Base-by-base conservation (phyloP, 352 stramenopile genomes). In the Pythium insidiosum region DNA sequence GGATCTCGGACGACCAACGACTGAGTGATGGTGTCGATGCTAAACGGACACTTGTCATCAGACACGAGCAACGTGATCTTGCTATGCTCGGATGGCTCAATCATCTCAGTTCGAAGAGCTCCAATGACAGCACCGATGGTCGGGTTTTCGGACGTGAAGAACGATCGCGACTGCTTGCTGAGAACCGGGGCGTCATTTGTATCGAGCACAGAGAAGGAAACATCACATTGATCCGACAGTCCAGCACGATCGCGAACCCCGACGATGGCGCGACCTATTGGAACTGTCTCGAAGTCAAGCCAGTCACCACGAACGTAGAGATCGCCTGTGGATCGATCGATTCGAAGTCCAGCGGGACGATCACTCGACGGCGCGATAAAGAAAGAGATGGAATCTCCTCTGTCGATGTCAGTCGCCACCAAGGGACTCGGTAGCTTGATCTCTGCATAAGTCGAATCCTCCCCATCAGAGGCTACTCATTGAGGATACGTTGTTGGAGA, bases 401-500 rank as follows among this genome's bases (percentile, higher is more conserved):
- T 47, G 29, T 28, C 16, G n/a, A 58, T 26, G 7, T 16, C 22
- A 20, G 51, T 58, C 13, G 6, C 28, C 3, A 64, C 15, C 5
- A 16, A 30, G 21, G 15, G 31, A 56, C 28, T 51, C 47, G 47
- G 18, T 31, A 31, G 20, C 5, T 23, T 38, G n/a, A 38, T 19
- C 7, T n/a, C 5, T 21, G 26, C 2, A 26, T 20, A 33, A 39
- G 13, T 33, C 28, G 15, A 33, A 9, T 13, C 28, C 9, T 13
- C 28, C 28, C 9, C 28, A 15, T 33, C 28, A 33, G 28, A 33
- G 28, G 9, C 28, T 9, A 15, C 28, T 13, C 28, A 9, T 33
- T 15, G 28, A 33, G 28, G 9, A 33, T 67, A 81, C 68, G 60
- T 58, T 53, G 43, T 24, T n/a, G n/a, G n/a, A n/a, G n/a, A n/a